Evolutionary conservation across 2,329 filamentous ascomycete genomes (phyloP).

Genomic region (Xylariaceae sp.): DNA sequence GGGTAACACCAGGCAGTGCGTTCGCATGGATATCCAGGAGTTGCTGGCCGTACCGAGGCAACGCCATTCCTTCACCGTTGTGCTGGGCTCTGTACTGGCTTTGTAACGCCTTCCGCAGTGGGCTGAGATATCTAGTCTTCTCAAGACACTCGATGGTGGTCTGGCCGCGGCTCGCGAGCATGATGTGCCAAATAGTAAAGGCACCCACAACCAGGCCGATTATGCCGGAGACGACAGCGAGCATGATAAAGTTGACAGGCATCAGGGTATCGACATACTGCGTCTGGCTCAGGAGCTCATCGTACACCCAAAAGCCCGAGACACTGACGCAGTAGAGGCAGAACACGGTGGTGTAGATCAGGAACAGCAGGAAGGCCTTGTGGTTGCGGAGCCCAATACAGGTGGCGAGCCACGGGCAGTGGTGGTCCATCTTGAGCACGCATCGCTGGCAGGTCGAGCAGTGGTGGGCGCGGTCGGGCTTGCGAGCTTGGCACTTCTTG

Average conservation of each 20-base stretch:
- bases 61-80: slow-evolving; percentile 39
- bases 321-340: slow-evolving; percentile 75
- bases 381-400: slow-evolving; percentile 93
- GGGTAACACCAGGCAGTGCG: slow-evolving; percentile 68
- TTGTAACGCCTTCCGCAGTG: slow-evolving; percentile 64
- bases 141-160: slow-evolving; percentile 96
- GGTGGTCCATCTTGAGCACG: slow-evolving; percentile 98
- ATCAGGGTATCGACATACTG: slow-evolving; percentile 68
- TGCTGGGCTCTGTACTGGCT: slow-evolving; percentile 51
- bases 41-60: slow-evolving; percentile 61
- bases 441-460: slow-evolving; percentile 92
- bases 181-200: slow-evolving; percentile 88
- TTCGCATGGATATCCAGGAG: slow-evolving; percentile 77
- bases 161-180: slow-evolving; percentile 68
- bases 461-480: slow-evolving; percentile 93
- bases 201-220: slow-evolving; percentile 83
- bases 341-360: slow-evolving; percentile 83
- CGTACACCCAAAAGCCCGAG: slow-evolving; percentile 75
- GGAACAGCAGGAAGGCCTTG: slow-evolving; percentile 88
- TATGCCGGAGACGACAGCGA: slow-evolving; percentile 81
- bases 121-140: slow-evolving; percentile 87
- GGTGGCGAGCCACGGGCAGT: slow-evolving; percentile 95
- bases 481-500: slow-evolving; percentile 93
- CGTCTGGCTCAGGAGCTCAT: slow-evolving; percentile 66
- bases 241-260: slow-evolving; percentile 84